These are phyloP conservation scores for Mytilinidion resinicola DNA, from an alignment of 495 filamentous ascomycete genomes.

Conservation along the genomic window DNA sequence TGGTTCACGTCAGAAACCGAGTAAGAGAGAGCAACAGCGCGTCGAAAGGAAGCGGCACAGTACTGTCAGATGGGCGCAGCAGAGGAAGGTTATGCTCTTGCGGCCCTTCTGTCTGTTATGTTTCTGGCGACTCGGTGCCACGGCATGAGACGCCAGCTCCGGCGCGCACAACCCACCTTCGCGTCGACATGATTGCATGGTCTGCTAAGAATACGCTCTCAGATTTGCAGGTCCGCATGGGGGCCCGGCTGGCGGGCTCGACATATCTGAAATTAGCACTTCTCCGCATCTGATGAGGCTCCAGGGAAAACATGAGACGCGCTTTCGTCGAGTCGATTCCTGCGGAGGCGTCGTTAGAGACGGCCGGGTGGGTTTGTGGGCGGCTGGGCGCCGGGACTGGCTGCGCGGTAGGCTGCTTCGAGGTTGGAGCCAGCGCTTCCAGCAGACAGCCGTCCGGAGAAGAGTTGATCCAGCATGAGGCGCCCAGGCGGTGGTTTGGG, in stretches of 20 bases:
- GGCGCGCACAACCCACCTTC: background rate
- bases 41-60: slow-evolving; percentile 20
- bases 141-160: background rate
- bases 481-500: background rate
- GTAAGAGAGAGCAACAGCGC: background rate
- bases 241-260: background rate
- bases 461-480: too few relatives aligned
- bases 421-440: too few relatives aligned
- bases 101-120: background rate
- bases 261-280: background rate
- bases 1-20: background rate
- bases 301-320: background rate
- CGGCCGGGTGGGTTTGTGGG: too few relatives aligned
- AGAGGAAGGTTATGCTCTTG: slow-evolving; percentile 12
- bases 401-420: too few relatives aligned
- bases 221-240: background rate
- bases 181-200: background rate
- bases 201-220: slow-evolving; percentile 1
- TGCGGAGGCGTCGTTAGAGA: too few relatives aligned
- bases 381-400: too few relatives aligned
- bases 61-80: slow-evolving; percentile 14
- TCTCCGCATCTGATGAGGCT: slow-evolving; percentile 1
- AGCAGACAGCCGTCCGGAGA: too few relatives aligned
- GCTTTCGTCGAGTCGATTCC: background rate
- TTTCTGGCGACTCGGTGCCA: background rate